Evolutionary conservation across 2,329 filamentous ascomycete genomes (phyloP), one percentile per base, ranked within the genome.

Genomic region (Bipolaris oryzae): DNA sequence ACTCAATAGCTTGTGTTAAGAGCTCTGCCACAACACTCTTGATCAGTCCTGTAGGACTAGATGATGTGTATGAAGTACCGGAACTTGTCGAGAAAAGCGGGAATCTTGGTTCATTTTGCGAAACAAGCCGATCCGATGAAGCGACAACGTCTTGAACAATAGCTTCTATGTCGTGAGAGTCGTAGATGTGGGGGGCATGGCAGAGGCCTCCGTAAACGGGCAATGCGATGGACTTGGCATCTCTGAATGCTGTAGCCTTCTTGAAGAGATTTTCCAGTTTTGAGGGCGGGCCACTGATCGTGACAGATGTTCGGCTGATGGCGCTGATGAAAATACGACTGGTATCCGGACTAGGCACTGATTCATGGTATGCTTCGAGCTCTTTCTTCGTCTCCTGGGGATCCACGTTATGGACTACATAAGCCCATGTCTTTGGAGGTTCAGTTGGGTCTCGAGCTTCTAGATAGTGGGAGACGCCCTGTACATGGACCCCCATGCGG

Each of bases 71-170:
- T 7, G 55, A 38, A 9, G 44, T 39, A 2, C 82, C 83, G 11
- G 78, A 80, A 13, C 78, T 78, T 58, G 81, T 82, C 4, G 83
- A 85, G 74, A 85, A 81, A 39, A 86, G 72, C 5, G 78, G 75
- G 28, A 80, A 80, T 49, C 77, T 77, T 3, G 81, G 66, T 11
- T 35, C 25, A 16, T 41, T 33, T 15, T 46, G 28, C 7, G 37
- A 10, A 47, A 68, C 74, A 13, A 69, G 64, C 35, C 39, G 57
- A 35, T 33, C 4, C 73, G 75, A 3, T 62, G 74, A 56, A 59
- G 70, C 10, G 7, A 69, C 55, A 47, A 64, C 16, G 7, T 23
- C 28, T 15, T 45, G 49, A 23, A 77, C 59, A 39, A 76, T 67
- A 7, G 31, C 50, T 3, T 66, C 15, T 1, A 74, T 63, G 60